Conservation (phyloP, 2,329 filamentous ascomycete species). For the Ceratocystiopsis minuta region DNA sequence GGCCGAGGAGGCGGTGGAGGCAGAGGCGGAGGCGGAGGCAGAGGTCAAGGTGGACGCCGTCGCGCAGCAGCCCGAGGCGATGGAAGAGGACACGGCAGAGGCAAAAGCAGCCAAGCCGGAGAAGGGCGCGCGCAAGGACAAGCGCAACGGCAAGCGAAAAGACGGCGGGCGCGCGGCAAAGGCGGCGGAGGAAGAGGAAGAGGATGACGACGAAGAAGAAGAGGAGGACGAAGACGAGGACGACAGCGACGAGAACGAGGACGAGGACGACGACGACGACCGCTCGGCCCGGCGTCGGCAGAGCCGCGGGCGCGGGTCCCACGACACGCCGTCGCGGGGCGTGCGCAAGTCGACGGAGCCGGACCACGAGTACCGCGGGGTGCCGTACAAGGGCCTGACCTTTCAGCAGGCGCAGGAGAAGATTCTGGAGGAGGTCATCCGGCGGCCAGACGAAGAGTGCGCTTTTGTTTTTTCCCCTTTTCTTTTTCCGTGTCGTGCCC, state of each 20-base stretch:
- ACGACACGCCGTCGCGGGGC: slow-evolving; percentile 5
- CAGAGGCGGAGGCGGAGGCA: slow-evolving; percentile 19
- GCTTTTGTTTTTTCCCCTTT: too few species aligned
- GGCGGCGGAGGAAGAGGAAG: slow-evolving; percentile 12
- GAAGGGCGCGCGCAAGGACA: slow-evolving; percentile 19
- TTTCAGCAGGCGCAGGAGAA: slow-evolving; percentile 81
- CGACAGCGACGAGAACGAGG: slow-evolving; percentile 5
- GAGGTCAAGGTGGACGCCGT: slow-evolving; percentile 15
- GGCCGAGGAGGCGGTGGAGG: slow-evolving; percentile 13
- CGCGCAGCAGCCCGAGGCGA: too few species aligned
- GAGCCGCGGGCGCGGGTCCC: neutral
- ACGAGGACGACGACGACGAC: neutral
- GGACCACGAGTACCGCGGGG: slow-evolving; percentile 34
- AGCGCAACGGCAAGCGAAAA: too few species aligned
- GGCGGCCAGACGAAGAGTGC: slow-evolving; percentile 48
- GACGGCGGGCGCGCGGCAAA: slow-evolving; percentile 1
- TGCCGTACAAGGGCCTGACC: slow-evolving; percentile 50
- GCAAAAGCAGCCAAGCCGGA: slow-evolving; percentile 16
- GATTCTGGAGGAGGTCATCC: slow-evolving; percentile 58
- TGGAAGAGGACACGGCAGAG: slow-evolving; percentile 15
- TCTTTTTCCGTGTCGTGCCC: neutral
- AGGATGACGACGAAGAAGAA: slow-evolving; percentile 17
- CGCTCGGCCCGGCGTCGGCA: slow-evolving; percentile 9
- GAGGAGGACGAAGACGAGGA: slow-evolving; percentile 16
- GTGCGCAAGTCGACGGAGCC: slow-evolving; percentile 6